A percentile compares a stretch with the other conserved stretches of the same genome.
phyloP scores from a whole-genome alignment of 2,329 filamentous ascomycete species.

The Orbilia javanica region DNA sequence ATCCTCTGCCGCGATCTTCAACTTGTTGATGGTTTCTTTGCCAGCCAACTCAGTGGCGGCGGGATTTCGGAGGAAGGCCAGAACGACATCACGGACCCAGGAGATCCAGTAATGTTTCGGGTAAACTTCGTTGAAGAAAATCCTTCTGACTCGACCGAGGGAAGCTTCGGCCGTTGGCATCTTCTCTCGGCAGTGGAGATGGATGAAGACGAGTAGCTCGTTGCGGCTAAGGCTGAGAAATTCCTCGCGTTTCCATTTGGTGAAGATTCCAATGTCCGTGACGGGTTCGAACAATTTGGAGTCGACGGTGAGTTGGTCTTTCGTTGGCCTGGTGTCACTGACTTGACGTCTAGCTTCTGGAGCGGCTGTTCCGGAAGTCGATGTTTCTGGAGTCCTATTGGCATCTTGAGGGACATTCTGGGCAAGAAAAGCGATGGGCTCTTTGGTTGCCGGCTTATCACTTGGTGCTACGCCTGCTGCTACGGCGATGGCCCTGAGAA shows the following conservation, averaged over 20 bases:
- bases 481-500: neutral
- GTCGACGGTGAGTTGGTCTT: neutral
- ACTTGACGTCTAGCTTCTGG: neutral
- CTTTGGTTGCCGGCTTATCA: too few species aligned
- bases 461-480: too few species aligned
- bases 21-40: neutral
- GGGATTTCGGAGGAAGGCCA: neutral
- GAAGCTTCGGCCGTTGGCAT: neutral
- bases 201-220: slow-evolving; percentile 14
- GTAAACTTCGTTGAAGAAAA: slow-evolving; percentile 26
- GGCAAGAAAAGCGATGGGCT: neutral
- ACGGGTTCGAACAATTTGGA: neutral
- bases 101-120: slow-evolving; percentile 26
- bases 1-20: slow-evolving; percentile 20
- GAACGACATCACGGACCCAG: slow-evolving; percentile 32
- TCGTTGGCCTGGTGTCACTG: neutral
- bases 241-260: neutral
- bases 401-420: too few species aligned
- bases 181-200: slow-evolving; percentile 6
- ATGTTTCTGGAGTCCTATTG: too few species aligned
- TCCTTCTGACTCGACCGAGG: neutral
- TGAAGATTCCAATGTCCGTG: slow-evolving; percentile 20
- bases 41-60: neutral
- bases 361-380: neutral
- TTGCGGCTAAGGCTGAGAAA: slow-evolving; percentile 17